phyloP scores from a whole-genome alignment of 495 filamentous ascomycete species.

The Aspergillus sclerotiicarbonarius region DNA sequence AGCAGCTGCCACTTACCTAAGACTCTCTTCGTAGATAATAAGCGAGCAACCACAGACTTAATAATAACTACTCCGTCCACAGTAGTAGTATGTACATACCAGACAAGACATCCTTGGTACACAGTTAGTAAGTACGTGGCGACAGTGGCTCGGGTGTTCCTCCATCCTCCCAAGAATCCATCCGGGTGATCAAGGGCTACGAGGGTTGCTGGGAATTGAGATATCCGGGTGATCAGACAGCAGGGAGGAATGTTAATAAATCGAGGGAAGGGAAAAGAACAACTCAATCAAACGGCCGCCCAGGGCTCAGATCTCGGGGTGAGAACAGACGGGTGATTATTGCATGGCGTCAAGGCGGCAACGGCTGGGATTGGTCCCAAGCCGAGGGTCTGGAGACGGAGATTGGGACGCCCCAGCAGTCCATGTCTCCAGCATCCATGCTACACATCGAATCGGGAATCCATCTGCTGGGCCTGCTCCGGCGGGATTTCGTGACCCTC shows the following conservation, averaged over 20 bases:
- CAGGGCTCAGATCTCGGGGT: constrained; percentile 16
- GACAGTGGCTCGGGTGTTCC: too few relatives aligned
- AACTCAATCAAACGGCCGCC: constrained; percentile 9
- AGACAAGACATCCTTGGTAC: too few relatives aligned
- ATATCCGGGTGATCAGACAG: neutral
- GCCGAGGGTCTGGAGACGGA: constrained; percentile 11
- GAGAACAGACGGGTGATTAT: constrained; percentile 12
- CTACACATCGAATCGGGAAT: constrained; percentile 16
- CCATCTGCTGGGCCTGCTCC: neutral
- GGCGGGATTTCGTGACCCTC: constrained; percentile 15
- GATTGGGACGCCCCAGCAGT: constrained; percentile 1
- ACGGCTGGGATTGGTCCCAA: constrained; percentile 9
- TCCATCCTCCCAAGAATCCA: too few relatives aligned
- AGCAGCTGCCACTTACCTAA: neutral
- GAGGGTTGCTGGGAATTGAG: too few relatives aligned
- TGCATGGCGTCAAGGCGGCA: constrained; percentile 10
- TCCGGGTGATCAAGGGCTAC: too few relatives aligned
- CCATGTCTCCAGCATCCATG: constrained; percentile 11
- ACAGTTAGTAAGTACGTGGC: too few relatives aligned
- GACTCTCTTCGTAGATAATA: neutral
- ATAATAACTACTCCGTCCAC: too few relatives aligned
- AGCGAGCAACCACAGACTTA: neutral
- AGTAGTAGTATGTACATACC: neutral
- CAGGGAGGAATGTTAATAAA: constrained; percentile 1
- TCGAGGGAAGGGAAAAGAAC: constrained; percentile 1